Evolutionary conservation across 805 yeast genomes (phyloP).

Genomic region (Starmerella floris): DNA sequence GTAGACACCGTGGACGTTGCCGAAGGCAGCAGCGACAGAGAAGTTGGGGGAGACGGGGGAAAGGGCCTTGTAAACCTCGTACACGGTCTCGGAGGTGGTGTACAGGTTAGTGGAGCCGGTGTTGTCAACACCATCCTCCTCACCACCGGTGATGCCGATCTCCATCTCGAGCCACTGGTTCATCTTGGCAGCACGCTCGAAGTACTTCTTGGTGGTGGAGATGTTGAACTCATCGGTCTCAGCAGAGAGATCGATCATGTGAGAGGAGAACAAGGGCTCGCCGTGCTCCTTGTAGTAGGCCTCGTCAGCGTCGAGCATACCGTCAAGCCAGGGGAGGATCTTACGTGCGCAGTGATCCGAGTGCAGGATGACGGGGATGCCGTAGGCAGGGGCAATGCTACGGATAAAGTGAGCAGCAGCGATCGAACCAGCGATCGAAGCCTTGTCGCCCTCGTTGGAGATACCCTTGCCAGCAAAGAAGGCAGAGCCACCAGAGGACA

Average conservation of each 20-base stretch:
- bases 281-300: conserved; percentile 75
- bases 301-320: conserved; percentile 95
- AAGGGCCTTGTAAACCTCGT: conserved; percentile 78
- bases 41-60: conserved; percentile 89
- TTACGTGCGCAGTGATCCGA: conserved; percentile 98
- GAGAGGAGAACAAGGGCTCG: conserved; percentile 95
- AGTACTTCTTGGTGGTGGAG: conserved; percentile 84
- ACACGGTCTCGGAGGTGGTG: conserved; percentile 93
- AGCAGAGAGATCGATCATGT: conserved; percentile 96
- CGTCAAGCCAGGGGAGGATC: conserved; percentile 96
- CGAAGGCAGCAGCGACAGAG: conserved; percentile 98
- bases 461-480: conserved; percentile 99
- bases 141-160: conserved; percentile 99
- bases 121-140: conserved; percentile 99
- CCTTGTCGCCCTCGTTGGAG: conserved; percentile 80
- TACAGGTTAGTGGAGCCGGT: conserved; percentile 80
- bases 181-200: conserved; percentile 84
- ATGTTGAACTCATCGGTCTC: conserved; percentile 95
- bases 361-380: conserved; percentile 92
- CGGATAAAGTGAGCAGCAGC: conserved; percentile 98
- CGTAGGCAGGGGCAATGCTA: conserved; percentile 90
- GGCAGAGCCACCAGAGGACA: conserved; percentile 99
- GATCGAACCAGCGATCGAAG: conserved; percentile 85
- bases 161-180: conserved; percentile 99
- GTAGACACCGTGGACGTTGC: conserved; percentile 99